Evolutionary conservation across 2,329 filamentous ascomycete species (phyloP).

Genomic region (Phaeosphaeria sp.): DNA sequence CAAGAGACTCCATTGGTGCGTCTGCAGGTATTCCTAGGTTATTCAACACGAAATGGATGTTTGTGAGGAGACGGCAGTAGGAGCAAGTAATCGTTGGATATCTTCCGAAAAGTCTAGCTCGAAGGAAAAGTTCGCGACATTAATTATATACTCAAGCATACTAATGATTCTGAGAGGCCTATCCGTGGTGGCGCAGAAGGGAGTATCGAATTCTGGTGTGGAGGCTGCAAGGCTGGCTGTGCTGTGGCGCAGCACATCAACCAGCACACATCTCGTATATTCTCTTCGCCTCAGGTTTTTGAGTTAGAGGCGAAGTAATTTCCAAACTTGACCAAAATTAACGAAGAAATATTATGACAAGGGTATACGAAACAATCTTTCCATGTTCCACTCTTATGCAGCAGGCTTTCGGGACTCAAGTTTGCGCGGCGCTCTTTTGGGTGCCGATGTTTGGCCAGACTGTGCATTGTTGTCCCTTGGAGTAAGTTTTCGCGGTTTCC

Average conservation of each 20-base stretch:
- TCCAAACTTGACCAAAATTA: neutral
- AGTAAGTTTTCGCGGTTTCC: slow-evolving; percentile 37
- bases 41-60: no score
- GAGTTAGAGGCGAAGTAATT: neutral
- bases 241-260: neutral
- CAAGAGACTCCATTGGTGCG: no score
- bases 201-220: no score
- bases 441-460: slow-evolving; percentile 7
- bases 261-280: neutral
- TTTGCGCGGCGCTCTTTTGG: slow-evolving; percentile 34
- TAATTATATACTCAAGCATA: no score
- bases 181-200: no score
- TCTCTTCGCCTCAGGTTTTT: neutral
- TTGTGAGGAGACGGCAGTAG: no score
- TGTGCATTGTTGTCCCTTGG: slow-evolving; percentile 16
- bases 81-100: no score
- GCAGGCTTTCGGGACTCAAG: slow-evolving; percentile 29
- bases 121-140: no score
- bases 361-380: neutral
- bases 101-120: no score
- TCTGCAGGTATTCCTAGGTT: no score
- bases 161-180: no score
- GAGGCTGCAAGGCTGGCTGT: neutral
- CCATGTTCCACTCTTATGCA: neutral
- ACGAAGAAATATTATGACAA: neutral